phyloP scores from a whole-genome alignment of 441 rosid genomes.

The Croton laevigatus region DNA sequence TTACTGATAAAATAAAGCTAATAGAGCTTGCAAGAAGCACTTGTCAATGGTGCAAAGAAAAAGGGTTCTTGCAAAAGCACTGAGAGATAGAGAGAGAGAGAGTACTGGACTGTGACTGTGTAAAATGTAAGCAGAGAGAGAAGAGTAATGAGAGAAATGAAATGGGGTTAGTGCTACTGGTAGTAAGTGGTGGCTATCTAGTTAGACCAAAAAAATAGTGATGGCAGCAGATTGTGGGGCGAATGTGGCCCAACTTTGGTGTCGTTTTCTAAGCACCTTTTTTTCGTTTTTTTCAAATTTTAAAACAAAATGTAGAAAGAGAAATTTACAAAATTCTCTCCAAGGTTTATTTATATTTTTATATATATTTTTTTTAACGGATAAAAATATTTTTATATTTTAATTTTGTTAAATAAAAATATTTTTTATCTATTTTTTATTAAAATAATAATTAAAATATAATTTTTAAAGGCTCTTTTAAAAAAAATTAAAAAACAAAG shows the following conservation, averaged over 20 bases:
- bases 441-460: too few relatives aligned
- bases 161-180: neutral
- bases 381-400: too few relatives aligned
- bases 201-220: constrained; percentile 6
- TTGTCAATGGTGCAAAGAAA: constrained; percentile 19
- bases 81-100: constrained; percentile 12
- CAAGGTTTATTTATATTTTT: too few relatives aligned
- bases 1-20: constrained; percentile 18
- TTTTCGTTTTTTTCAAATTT: neutral
- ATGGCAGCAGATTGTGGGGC: constrained; percentile 16
- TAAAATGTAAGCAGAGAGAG: neutral
- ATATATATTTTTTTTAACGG: too few relatives aligned
- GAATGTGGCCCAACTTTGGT: constrained; percentile 21
- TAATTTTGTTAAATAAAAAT: too few relatives aligned
- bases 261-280: constrained; percentile 26
- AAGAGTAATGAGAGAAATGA: neutral
- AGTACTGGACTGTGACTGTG: neutral
- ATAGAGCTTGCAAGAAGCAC: neutral
- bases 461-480: too few relatives aligned
- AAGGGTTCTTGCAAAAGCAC: constrained; percentile 25
- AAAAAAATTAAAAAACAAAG: too few relatives aligned
- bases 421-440: too few relatives aligned
- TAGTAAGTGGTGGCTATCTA: neutral
- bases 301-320: too few relatives aligned
- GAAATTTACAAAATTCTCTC: too few relatives aligned